phyloP scores from a whole-genome alignment of 208 protist species.

The Wallacemonas sp. region DNA sequence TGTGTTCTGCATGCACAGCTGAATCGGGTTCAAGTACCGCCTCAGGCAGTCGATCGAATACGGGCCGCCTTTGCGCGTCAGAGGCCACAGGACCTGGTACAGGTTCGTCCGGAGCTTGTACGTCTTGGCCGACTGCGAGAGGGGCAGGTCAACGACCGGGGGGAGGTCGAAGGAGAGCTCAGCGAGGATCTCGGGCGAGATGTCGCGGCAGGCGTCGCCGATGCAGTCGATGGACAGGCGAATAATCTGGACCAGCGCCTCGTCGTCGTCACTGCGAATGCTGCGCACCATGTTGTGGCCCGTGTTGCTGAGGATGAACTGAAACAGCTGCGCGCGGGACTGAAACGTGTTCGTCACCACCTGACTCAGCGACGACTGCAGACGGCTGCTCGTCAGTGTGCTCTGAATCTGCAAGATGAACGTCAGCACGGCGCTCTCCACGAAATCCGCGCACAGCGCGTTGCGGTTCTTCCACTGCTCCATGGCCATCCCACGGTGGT shows the following conservation, averaged over 20 bases:
- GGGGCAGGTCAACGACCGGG: slow-evolving; percentile 71
- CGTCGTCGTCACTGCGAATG: slow-evolving; percentile 35
- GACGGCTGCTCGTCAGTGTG: slow-evolving; percentile 49
- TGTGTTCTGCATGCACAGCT: slow-evolving; percentile 69
- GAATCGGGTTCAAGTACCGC: slow-evolving; percentile 62
- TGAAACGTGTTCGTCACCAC: slow-evolving; percentile 77
- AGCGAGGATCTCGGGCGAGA: slow-evolving; percentile 43
- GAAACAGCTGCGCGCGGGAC: slow-evolving; percentile 62
- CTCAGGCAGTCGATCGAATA: slow-evolving; percentile 42
- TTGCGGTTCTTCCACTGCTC: slow-evolving; percentile 14
- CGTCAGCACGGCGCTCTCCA: slow-evolving; percentile 72
- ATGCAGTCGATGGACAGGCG: slow-evolving; percentile 73
- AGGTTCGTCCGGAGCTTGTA: slow-evolving; percentile 86
- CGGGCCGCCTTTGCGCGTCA: slow-evolving; percentile 26
- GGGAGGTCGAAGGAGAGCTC: slow-evolving; percentile 75
- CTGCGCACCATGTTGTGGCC: slow-evolving; percentile 79
- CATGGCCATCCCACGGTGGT: slow-evolving; percentile 37
- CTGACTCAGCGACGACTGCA: slow-evolving; percentile 42
- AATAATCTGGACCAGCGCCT: slow-evolving; percentile 69
- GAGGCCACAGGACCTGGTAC: slow-evolving; percentile 66
- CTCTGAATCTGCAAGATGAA: slow-evolving; percentile 68
- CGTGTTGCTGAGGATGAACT: slow-evolving; percentile 81
- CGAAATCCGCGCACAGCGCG: slow-evolving; percentile 39
- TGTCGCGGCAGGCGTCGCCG: slow-evolving; percentile 64
- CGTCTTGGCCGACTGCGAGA: slow-evolving; percentile 61